These are phyloP conservation scores for Ogataea corticis DNA, from an alignment of 805 yeast species.

Conservation along the genomic window DNA sequence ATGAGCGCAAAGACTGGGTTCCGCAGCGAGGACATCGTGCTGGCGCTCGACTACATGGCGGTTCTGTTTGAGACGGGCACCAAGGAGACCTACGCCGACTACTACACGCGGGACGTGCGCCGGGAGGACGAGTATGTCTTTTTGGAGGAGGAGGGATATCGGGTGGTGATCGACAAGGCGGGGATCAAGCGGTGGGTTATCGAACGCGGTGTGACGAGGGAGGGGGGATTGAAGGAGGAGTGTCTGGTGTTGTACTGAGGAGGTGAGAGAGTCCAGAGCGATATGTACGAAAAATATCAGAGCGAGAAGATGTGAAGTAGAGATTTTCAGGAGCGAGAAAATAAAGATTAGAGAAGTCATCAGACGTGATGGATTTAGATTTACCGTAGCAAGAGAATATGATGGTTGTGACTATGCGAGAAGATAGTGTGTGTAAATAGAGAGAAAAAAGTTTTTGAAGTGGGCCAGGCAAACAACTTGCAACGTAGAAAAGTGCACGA, in stretches of 20 bases:
- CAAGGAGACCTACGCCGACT: conserved; percentile 29
- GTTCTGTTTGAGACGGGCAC: conserved; percentile 36
- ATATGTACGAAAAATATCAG: too few relatives aligned
- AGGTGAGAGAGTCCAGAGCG: too few relatives aligned
- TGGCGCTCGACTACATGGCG: conserved; percentile 59
- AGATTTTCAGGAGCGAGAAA: too few relatives aligned
- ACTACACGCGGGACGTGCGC: conserved; percentile 23
- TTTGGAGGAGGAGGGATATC: conserved; percentile 26
- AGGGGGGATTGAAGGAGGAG: conserved; percentile 18
- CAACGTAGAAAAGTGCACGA: too few relatives aligned
- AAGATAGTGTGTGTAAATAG: too few relatives aligned
- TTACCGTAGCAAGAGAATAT: too few relatives aligned
- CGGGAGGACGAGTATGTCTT: conserved; percentile 20
- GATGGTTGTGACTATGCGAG: too few relatives aligned
- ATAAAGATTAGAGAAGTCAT: too few relatives aligned
- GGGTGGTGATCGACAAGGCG: conserved; percentile 25
- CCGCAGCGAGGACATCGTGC: conserved; percentile 58
- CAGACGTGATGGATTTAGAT: too few relatives aligned
- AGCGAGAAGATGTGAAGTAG: too few relatives aligned
- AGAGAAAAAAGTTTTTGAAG: too few relatives aligned
- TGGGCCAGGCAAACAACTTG: too few relatives aligned
- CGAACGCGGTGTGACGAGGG: conserved; percentile 22
- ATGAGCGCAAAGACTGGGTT: conserved; percentile 63
- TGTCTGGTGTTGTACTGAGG: conserved; percentile 29
- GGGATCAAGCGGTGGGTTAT: conserved; percentile 32